These are phyloP conservation scores for Trichophyton verrucosum DNA, from an alignment of 2,329 filamentous ascomycete species.

Conservation along the genomic window DNA sequence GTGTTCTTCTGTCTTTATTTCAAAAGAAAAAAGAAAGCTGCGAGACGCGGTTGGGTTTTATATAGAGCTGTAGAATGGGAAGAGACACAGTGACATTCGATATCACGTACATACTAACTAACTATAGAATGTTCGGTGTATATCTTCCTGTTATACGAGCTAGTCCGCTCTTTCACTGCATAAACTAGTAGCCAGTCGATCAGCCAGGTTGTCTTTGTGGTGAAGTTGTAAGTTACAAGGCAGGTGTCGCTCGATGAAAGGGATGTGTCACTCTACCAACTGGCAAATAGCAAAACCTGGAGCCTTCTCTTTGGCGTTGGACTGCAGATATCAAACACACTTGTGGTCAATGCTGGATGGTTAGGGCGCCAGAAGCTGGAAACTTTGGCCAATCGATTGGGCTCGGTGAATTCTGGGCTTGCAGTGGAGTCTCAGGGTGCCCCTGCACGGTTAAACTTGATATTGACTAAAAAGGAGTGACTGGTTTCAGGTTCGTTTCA, in stretches of 20 bases:
- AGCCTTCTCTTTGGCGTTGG: not conserved
- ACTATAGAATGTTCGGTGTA: not conserved
- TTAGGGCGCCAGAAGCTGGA: not conserved
- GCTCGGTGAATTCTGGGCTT: not conserved
- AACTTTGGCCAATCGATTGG: slow-evolving; percentile 1
- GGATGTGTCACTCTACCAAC: not conserved
- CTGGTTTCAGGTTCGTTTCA: not conserved
- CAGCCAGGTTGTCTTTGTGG: not conserved
- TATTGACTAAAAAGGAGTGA: too few species aligned
- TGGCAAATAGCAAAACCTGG: not conserved
- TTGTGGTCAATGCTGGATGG: not conserved
- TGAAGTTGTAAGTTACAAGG: not conserved
- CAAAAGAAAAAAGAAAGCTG: not conserved
- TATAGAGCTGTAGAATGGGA: not conserved
- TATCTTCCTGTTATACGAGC: not conserved
- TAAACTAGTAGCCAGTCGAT: not conserved
- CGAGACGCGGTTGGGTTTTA: not conserved
- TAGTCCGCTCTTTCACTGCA: not conserved
- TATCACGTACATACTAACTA: not conserved
- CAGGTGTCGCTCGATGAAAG: not conserved
- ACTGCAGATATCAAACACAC: not conserved
- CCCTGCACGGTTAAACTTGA: not conserved
- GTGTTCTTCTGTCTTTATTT: not conserved
- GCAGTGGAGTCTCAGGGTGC: not conserved
- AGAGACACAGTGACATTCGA: not conserved